Evolutionary conservation across 441 rosid species (phyloP).

Genomic region (Isatis lusitanica): DNA sequence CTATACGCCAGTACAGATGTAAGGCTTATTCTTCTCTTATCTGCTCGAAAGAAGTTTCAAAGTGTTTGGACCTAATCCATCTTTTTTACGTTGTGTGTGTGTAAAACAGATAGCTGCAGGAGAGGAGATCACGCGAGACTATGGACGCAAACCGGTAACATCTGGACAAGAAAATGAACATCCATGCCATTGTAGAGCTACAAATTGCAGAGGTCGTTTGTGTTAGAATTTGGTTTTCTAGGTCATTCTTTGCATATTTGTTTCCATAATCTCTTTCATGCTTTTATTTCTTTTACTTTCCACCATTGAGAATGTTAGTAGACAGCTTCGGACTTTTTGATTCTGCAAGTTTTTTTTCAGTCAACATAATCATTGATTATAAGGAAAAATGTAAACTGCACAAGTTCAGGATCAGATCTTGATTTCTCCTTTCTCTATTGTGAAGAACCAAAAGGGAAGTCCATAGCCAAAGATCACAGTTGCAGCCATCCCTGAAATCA

Average conservation of each 20-base stretch:
- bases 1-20: slow-evolving; percentile 91
- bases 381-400: background rate
- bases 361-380: background rate
- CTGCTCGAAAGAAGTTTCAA: slow-evolving; percentile 5
- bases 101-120: slow-evolving; percentile 79
- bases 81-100: slow-evolving; percentile 13
- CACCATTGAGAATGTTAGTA: slow-evolving; percentile 8
- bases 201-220: slow-evolving; percentile 68
- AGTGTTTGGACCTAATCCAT: background rate
- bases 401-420: slow-evolving; percentile 28
- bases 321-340: slow-evolving; percentile 5
- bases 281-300: background rate
- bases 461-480: slow-evolving; percentile 55
- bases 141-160: slow-evolving; percentile 47
- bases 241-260: slow-evolving; percentile 32
- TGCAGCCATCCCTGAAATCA: slow-evolving; percentile 50
- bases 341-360: background rate
- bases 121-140: slow-evolving; percentile 82
- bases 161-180: slow-evolving; percentile 51
- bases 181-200: slow-evolving; percentile 70
- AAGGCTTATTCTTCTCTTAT: slow-evolving; percentile 39
- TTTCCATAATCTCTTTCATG: background rate
- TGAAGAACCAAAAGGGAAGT: slow-evolving; percentile 59
- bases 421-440: slow-evolving; percentile 46
- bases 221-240: slow-evolving; percentile 37